Evolutionary conservation across 2,329 filamentous ascomycete species (phyloP), one percentile per base, ranked within the genome.

Genomic region (Aspergillus awamori): DNA sequence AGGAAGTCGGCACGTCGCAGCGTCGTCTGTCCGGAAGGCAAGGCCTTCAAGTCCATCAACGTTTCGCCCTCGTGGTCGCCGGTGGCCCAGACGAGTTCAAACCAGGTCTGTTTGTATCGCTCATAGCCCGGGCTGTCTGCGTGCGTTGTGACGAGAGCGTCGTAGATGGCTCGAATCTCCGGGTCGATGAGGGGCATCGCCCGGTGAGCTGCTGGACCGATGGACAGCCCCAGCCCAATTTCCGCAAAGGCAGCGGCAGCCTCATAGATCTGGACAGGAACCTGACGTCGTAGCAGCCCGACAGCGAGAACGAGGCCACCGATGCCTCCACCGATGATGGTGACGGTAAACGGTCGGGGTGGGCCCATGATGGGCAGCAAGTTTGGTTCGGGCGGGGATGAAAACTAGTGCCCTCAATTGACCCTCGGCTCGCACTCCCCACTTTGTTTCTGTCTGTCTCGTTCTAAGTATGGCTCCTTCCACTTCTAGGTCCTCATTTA

Each of bases 261-360:
- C 72, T 88, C 86, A 67, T 86, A 88, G 63, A 88, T 79, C 24
- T 77, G 77, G 39, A 84, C 75, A 2, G 75, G 72, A 38, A 86
- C 67, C 39, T 77, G 69, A 60, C 80, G 77, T 58, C 80, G 72
- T 58, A 74, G 69, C 28, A 88, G 80, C 6, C 80, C 83, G 51
- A 84, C 80, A 24, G 83, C 83, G 8, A 87, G 79, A 8, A 76
- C 76, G 17, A 87, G 76, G 26, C 86, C 86, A 26, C 81, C 82
- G 61, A 88, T 86, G 36, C 85, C 86, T 45, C 84, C 85, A 61
- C 86, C 86, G 15, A 87, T 75, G 43, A 88, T 84, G 65, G 85
- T 85, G 61, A 87, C 74, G 57, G 76, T 77, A 71, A 80, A 80
- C 36, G 72, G 66, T 57, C 76, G 79, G 38, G 26, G 24, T 26